A percentile compares a stretch with the other conserved stretches of the same genome.
Conservation (phyloP, 306 rosid genomes). For the Acacia melanoxylon region DNA sequence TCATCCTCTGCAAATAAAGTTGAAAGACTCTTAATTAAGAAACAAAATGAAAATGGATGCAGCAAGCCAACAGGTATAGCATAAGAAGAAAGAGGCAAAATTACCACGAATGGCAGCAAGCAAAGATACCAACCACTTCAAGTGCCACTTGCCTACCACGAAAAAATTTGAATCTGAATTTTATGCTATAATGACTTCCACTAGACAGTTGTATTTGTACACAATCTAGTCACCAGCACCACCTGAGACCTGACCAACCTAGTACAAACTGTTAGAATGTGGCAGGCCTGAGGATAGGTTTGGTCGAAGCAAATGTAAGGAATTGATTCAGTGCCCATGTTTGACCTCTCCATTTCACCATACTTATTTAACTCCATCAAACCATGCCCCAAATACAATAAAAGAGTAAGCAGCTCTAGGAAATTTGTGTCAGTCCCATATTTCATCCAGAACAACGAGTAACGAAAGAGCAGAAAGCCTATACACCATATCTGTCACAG, state of each 20-base stretch:
- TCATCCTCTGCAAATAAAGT: constrained; percentile 56
- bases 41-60: not conserved
- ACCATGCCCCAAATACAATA: not conserved
- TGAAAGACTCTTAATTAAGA: constrained; percentile 18
- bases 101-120: not conserved
- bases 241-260: not conserved
- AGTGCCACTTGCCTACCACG: not conserved
- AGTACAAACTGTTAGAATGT: not conserved
- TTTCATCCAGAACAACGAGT: no score
- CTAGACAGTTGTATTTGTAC: not conserved
- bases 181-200: not conserved
- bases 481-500: not conserved
- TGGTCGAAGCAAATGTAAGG: not conserved
- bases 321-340: not conserved
- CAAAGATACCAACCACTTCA: not conserved
- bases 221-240: constrained; percentile 6
- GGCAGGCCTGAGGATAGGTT: not conserved
- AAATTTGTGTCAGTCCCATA: not conserved
- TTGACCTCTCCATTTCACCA: not conserved
- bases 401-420: not conserved
- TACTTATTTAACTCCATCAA: not conserved
- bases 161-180: not conserved
- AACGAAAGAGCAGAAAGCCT: not conserved
- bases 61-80: not conserved
- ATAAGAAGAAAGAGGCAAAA: not conserved